phyloP scores from a whole-genome alignment of 2,329 filamentous ascomycete species.

The Penicillium brasilianum region DNA sequence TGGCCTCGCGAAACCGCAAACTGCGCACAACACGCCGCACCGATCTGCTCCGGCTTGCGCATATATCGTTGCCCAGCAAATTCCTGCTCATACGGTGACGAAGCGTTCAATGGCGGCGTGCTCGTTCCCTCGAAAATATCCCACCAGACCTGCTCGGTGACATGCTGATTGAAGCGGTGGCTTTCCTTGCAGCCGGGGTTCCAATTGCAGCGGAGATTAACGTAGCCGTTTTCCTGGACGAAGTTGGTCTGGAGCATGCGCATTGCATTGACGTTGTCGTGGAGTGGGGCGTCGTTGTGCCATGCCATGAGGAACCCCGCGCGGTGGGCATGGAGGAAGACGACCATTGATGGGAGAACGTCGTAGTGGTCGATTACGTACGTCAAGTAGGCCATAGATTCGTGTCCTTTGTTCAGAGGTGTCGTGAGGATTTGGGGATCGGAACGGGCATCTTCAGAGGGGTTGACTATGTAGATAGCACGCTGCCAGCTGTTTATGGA shows the following conservation, averaged over 20 bases:
- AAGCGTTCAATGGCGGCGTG: slow-evolving; percentile 39
- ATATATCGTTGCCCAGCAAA: slow-evolving; percentile 32
- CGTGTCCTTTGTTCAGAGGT: slow-evolving; percentile 52
- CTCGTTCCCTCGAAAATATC: slow-evolving; percentile 49
- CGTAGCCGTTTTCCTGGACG: slow-evolving; percentile 61
- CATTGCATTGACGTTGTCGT: slow-evolving; percentile 60
- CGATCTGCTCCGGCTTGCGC: slow-evolving; percentile 57
- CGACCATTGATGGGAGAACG: slow-evolving; percentile 56
- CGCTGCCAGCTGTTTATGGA: slow-evolving; percentile 47
- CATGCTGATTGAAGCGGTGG: slow-evolving; percentile 43
- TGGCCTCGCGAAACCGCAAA: slow-evolving; percentile 64
- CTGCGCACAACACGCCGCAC: slow-evolving; percentile 68
- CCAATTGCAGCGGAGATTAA: slow-evolving; percentile 66
- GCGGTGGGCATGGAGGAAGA: slow-evolving; percentile 64
- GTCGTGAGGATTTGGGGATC: slow-evolving; percentile 36
- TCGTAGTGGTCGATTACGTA: slow-evolving; percentile 55
- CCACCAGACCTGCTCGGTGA: slow-evolving; percentile 44
- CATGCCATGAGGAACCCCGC: slow-evolving; percentile 53
- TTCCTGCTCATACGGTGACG: slow-evolving; percentile 18
- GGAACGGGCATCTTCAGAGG: slow-evolving; percentile 31
- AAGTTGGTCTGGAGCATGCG: slow-evolving; percentile 56
- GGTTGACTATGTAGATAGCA: slow-evolving; percentile 53
- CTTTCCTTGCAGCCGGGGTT: slow-evolving; percentile 57
- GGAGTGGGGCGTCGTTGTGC: slow-evolving; percentile 63
- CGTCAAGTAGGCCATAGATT: slow-evolving; percentile 54